phyloP scores from a whole-genome alignment of 768 basidiomycete genomes.

The Solioccasus polychromus region DNA sequence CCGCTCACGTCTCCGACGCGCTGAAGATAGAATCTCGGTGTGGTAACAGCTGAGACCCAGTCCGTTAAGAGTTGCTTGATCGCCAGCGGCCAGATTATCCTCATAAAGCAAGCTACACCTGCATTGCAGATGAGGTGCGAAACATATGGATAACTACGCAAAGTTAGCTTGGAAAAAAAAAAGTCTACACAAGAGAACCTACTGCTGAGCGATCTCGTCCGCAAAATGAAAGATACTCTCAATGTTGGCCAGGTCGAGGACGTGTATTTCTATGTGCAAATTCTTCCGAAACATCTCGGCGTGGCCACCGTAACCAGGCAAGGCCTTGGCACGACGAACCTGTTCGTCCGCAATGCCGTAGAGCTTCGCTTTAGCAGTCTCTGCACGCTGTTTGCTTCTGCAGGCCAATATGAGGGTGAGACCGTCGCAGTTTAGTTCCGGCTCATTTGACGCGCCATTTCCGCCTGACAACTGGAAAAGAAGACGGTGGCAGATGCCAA shows the following conservation, averaged over 20 bases:
- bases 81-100: constrained; percentile 48
- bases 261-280: constrained; percentile 56
- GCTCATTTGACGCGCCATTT: constrained; percentile 19
- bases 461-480: constrained; percentile 63
- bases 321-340: constrained; percentile 37
- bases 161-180: background rate
- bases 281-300: constrained; percentile 57
- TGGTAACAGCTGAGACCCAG: constrained; percentile 47
- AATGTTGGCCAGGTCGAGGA: constrained; percentile 63
- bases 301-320: constrained; percentile 45
- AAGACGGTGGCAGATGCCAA: constrained; percentile 78
- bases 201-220: constrained; percentile 53
- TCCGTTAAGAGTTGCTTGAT: constrained; percentile 46
- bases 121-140: constrained; percentile 83
- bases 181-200: constrained; percentile 22
- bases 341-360: constrained; percentile 52
- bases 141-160: constrained; percentile 64
- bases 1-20: constrained; percentile 52
- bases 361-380: constrained; percentile 56
- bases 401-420: constrained; percentile 82
- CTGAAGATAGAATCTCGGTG: constrained; percentile 59
- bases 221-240: constrained; percentile 62
- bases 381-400: constrained; percentile 61
- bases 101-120: constrained; percentile 58
- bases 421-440: constrained; percentile 41